These are phyloP conservation scores for Populus davidiana DNA, from an alignment of 345 rosid species.

Conservation along the genomic window DNA sequence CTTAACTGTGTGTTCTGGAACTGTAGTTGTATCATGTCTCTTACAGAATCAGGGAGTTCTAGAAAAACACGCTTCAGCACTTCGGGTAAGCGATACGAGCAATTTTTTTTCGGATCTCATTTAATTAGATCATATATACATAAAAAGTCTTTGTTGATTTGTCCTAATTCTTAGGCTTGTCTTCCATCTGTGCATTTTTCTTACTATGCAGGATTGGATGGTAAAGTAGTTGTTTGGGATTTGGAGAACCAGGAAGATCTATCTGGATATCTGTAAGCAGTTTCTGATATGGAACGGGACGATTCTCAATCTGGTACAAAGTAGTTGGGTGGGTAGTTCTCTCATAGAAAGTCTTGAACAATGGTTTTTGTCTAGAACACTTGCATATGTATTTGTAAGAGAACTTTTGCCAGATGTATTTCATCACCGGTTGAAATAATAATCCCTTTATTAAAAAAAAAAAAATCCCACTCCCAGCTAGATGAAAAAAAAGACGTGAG, in stretches of 20 bases:
- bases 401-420: too few species aligned
- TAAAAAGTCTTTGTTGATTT: too few species aligned
- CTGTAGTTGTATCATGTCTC: slow-evolving; percentile 63
- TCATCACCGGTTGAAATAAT: too few species aligned
- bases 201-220: slow-evolving; percentile 68
- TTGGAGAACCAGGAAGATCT: slow-evolving; percentile 67
- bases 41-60: slow-evolving; percentile 42
- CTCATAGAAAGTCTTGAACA: neutral
- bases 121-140: neutral
- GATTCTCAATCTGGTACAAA: neutral
- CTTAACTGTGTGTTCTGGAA: slow-evolving; percentile 15
- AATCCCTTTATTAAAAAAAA: too few species aligned
- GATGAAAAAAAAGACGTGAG: too few species aligned
- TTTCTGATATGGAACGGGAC: neutral
- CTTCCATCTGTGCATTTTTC: neutral
- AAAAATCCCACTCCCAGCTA: too few species aligned
- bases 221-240: slow-evolving; percentile 85
- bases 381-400: too few species aligned
- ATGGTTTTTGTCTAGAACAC: too few species aligned
- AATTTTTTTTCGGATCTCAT: neutral
- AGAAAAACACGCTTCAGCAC: slow-evolving; percentile 80
- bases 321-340: neutral
- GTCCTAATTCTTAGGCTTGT: neutral
- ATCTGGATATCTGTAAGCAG: slow-evolving; percentile 28
- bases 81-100: slow-evolving; percentile 52